These are phyloP conservation scores for Backusella sp. DNA, from an alignment of 192 early-diverging fungal species.

Conservation along the genomic window DNA sequence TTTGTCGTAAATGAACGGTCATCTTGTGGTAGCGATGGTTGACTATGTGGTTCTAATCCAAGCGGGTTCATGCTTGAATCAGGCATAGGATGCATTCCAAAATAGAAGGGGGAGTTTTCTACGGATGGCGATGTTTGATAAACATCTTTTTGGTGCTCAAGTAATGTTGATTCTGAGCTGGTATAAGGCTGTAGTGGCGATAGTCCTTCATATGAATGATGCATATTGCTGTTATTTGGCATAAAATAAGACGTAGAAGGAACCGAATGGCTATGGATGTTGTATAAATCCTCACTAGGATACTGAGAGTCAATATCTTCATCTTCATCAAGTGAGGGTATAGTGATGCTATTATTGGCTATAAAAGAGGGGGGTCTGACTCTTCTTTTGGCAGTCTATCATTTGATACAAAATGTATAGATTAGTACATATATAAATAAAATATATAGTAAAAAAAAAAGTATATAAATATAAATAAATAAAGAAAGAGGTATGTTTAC, in stretches of 20 bases:
- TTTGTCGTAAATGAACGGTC: conserved; percentile 7
- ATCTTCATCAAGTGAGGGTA: conserved; percentile 22
- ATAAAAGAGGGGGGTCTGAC: conserved; percentile 8
- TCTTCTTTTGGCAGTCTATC: conserved; percentile 15
- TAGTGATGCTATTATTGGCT: conserved; percentile 23
- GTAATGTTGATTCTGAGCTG: not conserved
- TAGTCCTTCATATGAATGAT: not conserved
- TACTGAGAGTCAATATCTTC: not conserved
- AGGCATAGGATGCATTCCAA: not conserved
- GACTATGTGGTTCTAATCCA: not conserved
- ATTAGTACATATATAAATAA: not conserved
- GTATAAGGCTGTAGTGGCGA: not conserved
- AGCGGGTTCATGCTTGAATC: not conserved
- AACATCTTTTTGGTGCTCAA: conserved; percentile 3
- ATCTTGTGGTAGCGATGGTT: not conserved
- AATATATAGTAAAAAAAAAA: not conserved
- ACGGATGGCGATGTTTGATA: not conserved
- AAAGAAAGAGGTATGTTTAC: not conserved
- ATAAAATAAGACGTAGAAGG: conserved; percentile 8
- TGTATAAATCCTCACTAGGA: not conserved
- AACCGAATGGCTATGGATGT: conserved; percentile 5
- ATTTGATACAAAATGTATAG: conserved; percentile 1
- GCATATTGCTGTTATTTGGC: not conserved
- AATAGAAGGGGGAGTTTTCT: conserved; percentile 1
- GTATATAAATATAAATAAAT: not conserved